phyloP scores from a whole-genome alignment of 768 basidiomycete genomes.

The Leccinum uliginosum region DNA sequence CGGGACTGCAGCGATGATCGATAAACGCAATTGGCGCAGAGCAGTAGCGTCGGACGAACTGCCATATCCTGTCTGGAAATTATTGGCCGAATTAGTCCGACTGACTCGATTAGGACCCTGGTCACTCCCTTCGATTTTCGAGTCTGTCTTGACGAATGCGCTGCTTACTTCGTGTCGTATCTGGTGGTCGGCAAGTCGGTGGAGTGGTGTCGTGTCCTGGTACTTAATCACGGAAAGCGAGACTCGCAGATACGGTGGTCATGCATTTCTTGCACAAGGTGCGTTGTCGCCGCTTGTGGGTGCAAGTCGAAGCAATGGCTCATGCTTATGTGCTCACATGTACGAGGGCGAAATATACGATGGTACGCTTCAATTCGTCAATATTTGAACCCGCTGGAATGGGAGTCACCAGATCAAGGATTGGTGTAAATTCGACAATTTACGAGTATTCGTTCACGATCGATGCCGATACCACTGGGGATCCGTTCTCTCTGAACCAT shows the following conservation, averaged over 20 bases:
- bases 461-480: no score
- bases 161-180: conserved; percentile 95
- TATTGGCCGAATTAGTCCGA: conserved; percentile 7
- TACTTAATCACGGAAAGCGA: no score
- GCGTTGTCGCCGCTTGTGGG: conserved; percentile 10
- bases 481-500: conserved; percentile 77
- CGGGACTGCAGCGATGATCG: conserved; percentile 27
- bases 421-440: no score
- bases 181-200: conserved; percentile 91
- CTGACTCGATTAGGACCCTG: conserved; percentile 27
- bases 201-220: conserved; percentile 89
- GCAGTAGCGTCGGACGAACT: neutral
- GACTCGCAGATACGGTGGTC: conserved; percentile 91
- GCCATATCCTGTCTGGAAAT: neutral
- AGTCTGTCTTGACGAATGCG: no score
- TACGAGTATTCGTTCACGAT: no score
- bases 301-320: neutral
- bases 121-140: conserved; percentile 17
- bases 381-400: conserved; percentile 87
- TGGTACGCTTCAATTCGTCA: conserved; percentile 94
- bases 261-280: conserved; percentile 99
- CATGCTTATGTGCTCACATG: no score
- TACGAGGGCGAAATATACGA: conserved; percentile 25
- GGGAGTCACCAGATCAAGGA: conserved; percentile 99
- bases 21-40: conserved; percentile 20